Base-by-base conservation (phyloP, 2,329 filamentous ascomycete species). In the Bipolaris victoriae region DNA sequence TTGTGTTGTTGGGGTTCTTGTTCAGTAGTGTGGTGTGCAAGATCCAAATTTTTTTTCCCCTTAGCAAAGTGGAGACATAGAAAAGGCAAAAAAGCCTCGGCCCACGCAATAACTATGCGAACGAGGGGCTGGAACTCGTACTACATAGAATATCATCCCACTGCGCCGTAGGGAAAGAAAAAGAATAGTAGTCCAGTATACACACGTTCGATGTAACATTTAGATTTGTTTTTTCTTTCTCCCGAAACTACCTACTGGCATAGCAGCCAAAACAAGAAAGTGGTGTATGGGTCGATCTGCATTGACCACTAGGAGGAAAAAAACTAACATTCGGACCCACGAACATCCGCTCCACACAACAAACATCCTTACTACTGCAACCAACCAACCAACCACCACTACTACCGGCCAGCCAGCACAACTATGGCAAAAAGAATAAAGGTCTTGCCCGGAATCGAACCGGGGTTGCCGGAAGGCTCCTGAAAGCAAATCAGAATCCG, bases 361-460 rank as follows among this genome's bases (percentile, higher is more conserved):
- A 31, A 13, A 5, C 29, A 31, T 13, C 10, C 29, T 31, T 31
- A 9, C 20, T 20, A 31, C 29, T 13, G 10, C 29, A 31, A 11
- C 29, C 29, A 31, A 3, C 29, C 29, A 31, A 3, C 26, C 20
- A 20, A 20, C 20, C 20, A 20, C 20, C 20, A 20, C 29, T 31
- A 11, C 29, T 31, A 4, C 16, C 16, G 29, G 20, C 20, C 20
- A 20, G 3, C 10, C 29, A 16, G 16, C 16, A 16, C 16, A 31
- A 35, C 7, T 3, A 20, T 1, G 7, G 18, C 22, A 50, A 55
- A 52, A 56, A 45, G 39, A 51, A 41, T 35, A 11, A 56, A 56
- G 54, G 54, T 56, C 54, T 56, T 56, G 54, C 54, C 54, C 54
- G 43, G 54, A 56, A 43, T 56, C 54, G 54, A 57, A 57, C 54